Percentiles rank a stretch among this genome's conserved stretches.
Evolutionary conservation across 2,329 filamentous ascomycete genomes (phyloP).

Genomic region (Basipetospora chlamydospora): DNA sequence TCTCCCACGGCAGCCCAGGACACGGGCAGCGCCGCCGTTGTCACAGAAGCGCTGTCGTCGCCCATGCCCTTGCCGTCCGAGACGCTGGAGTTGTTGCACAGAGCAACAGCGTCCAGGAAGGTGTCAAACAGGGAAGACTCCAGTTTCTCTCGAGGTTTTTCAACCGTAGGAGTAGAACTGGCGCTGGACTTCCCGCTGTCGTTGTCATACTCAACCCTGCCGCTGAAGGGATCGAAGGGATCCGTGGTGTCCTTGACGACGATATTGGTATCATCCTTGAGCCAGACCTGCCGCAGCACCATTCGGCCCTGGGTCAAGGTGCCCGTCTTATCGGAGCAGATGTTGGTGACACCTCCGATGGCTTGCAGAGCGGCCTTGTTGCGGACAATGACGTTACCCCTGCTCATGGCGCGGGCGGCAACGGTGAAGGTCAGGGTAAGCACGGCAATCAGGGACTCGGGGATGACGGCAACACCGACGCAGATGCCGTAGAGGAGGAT

Average conservation of each 20-base stretch:
- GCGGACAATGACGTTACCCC: slow-evolving; percentile 49
- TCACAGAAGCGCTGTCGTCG: slow-evolving; percentile 6
- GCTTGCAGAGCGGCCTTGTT: slow-evolving; percentile 52
- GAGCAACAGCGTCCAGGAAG: slow-evolving; percentile 40
- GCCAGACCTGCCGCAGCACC: slow-evolving; percentile 48
- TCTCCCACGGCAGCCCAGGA: slow-evolving; percentile 48
- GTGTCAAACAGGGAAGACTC: slow-evolving; percentile 20
- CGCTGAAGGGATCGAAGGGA: slow-evolving; percentile 46
- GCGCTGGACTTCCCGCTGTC: slow-evolving; percentile 19
- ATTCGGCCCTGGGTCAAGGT: slow-evolving; percentile 53
- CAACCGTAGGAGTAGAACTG: slow-evolving; percentile 10
- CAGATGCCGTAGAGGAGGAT: slow-evolving; percentile 48
- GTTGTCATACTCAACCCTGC: slow-evolving; percentile 30
- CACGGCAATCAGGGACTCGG: slow-evolving; percentile 52
- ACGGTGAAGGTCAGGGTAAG: slow-evolving; percentile 58
- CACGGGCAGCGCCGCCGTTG: slow-evolving; percentile 10
- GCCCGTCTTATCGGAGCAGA: slow-evolving; percentile 58
- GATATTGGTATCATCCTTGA: slow-evolving; percentile 37
- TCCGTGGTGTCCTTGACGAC: slow-evolving; percentile 39
- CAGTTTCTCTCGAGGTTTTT: slow-evolving; percentile 12
- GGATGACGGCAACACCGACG: slow-evolving; percentile 49
- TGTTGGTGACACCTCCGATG: slow-evolving; percentile 54
- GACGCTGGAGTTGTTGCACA: slow-evolving; percentile 46
- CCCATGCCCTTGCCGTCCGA: slow-evolving; percentile 19
- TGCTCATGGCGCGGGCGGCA: slow-evolving; percentile 49